A percentile compares a stretch with the other conserved stretches of the same genome.
phyloP scores from a whole-genome alignment of 108 stramenopile species.

The Conticribra guillardii region DNA sequence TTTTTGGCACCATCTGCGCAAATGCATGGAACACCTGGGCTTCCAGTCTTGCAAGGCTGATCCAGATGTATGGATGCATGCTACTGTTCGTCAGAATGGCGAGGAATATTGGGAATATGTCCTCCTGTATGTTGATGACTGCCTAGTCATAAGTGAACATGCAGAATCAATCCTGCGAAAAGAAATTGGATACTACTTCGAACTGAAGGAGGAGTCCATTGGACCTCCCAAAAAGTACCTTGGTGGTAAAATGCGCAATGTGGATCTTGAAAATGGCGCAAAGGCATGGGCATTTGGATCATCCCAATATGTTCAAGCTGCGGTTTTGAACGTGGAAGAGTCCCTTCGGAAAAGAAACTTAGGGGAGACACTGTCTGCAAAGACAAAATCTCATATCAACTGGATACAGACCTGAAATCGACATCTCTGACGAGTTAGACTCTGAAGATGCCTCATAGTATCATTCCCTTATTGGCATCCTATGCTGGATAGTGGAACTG shows the following conservation, averaged over 20 bases:
- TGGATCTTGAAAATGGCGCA: conserved; percentile 39
- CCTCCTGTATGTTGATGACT: conserved; percentile 47
- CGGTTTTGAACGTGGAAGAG: conserved; percentile 40
- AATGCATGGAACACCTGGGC: conserved; percentile 30
- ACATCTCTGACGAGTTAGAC: conserved; percentile 22
- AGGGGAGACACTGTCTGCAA: conserved; percentile 17
- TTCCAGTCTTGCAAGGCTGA: conserved; percentile 52
- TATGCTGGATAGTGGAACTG: conserved; percentile 53
- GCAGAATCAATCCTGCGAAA: conserved; percentile 15
- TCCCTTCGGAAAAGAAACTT: conserved; percentile 2
- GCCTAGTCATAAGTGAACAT: conserved; percentile 11
- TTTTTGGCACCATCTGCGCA: conserved; percentile 49
- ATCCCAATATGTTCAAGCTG: conserved; percentile 45
- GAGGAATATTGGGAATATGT: conserved; percentile 43
- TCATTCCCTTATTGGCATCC: conserved; percentile 47
- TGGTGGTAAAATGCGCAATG: conserved; percentile 47
- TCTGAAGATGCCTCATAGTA: conserved; percentile 26
- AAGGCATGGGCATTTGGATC: conserved; percentile 55
- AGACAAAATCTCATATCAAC: conserved; percentile 20
- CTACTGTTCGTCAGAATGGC: conserved; percentile 21
- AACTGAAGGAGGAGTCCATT: conserved; percentile 49
- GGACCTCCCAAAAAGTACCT: conserved; percentile 54
- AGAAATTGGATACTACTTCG: conserved; percentile 47
- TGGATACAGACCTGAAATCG: conserved; percentile 44
- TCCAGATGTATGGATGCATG: conserved; percentile 42